Evolutionary conservation across 2,329 filamentous ascomycete species (phyloP).

Genomic region (Nigrospora sphaerica): DNA sequence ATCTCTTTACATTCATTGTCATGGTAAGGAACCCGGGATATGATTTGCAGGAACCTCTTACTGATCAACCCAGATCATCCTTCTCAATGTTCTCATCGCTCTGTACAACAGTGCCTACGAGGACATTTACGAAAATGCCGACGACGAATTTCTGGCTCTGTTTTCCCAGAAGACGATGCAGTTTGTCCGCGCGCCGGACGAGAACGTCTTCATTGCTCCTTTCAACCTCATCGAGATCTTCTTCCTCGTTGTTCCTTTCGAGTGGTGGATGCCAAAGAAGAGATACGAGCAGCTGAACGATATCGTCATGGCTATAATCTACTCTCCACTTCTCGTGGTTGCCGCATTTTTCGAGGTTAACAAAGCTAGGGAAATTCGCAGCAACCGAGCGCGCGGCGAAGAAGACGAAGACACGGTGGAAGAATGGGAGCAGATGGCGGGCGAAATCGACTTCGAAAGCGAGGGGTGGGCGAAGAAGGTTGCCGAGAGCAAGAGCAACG

Average conservation of each 20-base stretch:
- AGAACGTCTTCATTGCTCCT: constrained; percentile 95
- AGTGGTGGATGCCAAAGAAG: constrained; percentile 85
- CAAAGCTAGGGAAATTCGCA: constrained; percentile 57
- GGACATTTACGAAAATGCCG: constrained; percentile 87
- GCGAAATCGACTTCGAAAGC: constrained; percentile 68
- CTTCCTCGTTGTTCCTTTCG: constrained; percentile 68
- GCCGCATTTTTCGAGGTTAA: constrained; percentile 67
- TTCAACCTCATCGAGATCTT: constrained; percentile 92
- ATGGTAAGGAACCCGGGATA: constrained; percentile 53
- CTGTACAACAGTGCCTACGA: constrained; percentile 96
- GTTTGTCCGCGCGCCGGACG: constrained; percentile 91
- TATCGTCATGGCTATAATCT: constrained; percentile 77
- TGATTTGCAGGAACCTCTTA: neutral
- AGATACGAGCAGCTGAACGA: constrained; percentile 81
- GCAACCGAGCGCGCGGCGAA: constrained; percentile 73
- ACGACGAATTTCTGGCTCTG: constrained; percentile 90
- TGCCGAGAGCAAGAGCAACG: constrained; percentile 66
- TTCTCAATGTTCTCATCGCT: constrained; percentile 94
- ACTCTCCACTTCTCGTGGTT: constrained; percentile 74
- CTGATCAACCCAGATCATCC: constrained; percentile 42
- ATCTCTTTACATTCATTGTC: constrained; percentile 94
- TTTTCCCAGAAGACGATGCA: constrained; percentile 94
- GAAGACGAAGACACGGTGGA: constrained; percentile 83
- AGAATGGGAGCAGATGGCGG: constrained; percentile 83
- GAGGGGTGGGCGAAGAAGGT: constrained; percentile 85